A percentile compares a stretch with the other conserved stretches of the same genome.
phyloP scores from a whole-genome alignment of 441 rosid species.

The Croton laevigatus region DNA sequence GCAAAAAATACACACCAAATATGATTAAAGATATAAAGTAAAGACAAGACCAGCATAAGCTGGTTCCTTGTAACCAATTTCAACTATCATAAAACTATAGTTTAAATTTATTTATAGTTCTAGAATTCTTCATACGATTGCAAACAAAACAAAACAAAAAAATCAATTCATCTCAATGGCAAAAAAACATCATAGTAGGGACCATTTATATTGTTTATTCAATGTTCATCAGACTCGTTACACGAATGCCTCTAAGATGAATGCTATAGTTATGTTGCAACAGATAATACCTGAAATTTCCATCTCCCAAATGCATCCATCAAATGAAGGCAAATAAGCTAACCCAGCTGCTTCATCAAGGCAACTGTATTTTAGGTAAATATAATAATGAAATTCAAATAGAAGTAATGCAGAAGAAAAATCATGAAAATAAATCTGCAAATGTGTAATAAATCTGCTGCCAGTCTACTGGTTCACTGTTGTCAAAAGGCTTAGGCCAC shows the following conservation, averaged over 20 bases:
- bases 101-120: no score
- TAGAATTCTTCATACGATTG: no score
- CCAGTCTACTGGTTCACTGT: conserved; percentile 49
- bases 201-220: background rate
- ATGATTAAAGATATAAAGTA: no score
- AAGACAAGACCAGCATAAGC: no score
- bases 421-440: conserved; percentile 38
- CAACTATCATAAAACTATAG: no score
- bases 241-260: background rate
- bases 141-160: no score
- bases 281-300: conserved; percentile 50
- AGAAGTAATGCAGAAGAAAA: conserved; percentile 7
- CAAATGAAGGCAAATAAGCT: conserved; percentile 64
- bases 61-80: no score
- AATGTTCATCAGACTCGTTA: conserved; percentile 1
- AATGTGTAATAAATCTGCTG: conserved; percentile 65
- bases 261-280: conserved; percentile 1
- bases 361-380: conserved; percentile 58
- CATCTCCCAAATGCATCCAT: conserved; percentile 49
- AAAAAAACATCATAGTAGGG: no score
- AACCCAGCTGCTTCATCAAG: conserved; percentile 78
- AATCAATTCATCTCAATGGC: no score
- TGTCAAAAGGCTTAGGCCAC: conserved; percentile 48
- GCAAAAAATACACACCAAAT: no score
- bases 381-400: background rate